Base-by-base conservation (phyloP, 2,329 filamentous ascomycete species). In the Aspergillus proliferans region DNA sequence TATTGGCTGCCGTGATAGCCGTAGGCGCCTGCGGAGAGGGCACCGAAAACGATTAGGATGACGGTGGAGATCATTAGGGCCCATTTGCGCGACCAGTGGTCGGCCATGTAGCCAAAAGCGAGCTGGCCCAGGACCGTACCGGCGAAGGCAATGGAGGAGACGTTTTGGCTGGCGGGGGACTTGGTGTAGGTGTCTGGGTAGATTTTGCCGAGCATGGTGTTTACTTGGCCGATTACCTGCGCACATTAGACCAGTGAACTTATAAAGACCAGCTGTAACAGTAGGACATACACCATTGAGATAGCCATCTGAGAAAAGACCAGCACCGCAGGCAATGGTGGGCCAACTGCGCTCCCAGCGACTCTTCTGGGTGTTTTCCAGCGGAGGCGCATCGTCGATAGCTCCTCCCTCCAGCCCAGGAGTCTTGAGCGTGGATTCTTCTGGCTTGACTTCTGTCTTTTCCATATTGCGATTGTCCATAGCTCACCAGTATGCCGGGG, bases 271-370 rank as follows among this genome's bases (percentile, higher is more conserved):
- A 22, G 26, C n/a, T 12, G 15, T 9, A n/a, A 50, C 39, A 21
- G 10, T 33, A 46, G 28, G 28, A 63, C 72, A 59, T 71, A 89
- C 87, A 62, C 88, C 89, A 71, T 95, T 94, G 64, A 95, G 81
- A 68, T 95, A 95, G 14, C 91, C 91, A 68, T 95, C 91, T 21
- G 86, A 90, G 70, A 95, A 95, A 2, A 95, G 77, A 61, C 91
- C 91, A 46, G 90, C 87, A 55, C 91, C 91, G 63, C 89, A 95
- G 40, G 90, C 90, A 58, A 95, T 85, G 1, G 89, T 86, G 12
- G 90, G 88, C 78, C 81, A 84, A 15, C 79, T 72, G 43, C 80
- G 74, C 54, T 81, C 72, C 78, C 75, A 77, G 49, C 72, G 68
- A 43, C 62, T 60, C 50, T 74, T 73, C 9, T 52, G 50, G 6